Conservation (phyloP, 2,329 filamentous ascomycete species). For the Gaeumannomyces tritici region DNA sequence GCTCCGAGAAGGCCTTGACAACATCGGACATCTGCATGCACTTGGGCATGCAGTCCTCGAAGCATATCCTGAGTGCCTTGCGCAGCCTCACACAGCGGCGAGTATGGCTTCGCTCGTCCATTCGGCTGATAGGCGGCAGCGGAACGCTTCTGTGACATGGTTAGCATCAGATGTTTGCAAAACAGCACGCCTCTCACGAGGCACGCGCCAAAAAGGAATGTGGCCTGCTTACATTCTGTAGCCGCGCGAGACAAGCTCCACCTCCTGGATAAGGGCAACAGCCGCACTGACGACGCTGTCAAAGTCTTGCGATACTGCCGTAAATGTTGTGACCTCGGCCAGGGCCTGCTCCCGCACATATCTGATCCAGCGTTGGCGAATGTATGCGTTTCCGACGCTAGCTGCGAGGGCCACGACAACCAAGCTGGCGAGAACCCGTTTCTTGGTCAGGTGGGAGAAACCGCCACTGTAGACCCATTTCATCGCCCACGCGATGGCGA, state of each 20-base stretch:
- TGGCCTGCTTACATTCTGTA: conserved; percentile 61
- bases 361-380: conserved; percentile 72
- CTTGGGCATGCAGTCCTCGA: conserved; percentile 59
- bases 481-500: conserved; percentile 60
- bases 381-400: conserved; percentile 58
- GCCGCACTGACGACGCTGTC: conserved; percentile 69
- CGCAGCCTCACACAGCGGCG: conserved; percentile 75
- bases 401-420: conserved; percentile 42
- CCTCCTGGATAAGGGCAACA: conserved; percentile 79
- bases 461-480: conserved; percentile 56
- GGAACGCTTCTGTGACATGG: conserved; percentile 60
- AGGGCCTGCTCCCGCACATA: conserved; percentile 69
- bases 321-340: conserved; percentile 56
- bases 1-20: conserved; percentile 65
- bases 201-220: neutral
- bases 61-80: conserved; percentile 59
- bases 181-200: neutral
- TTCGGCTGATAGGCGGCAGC: conserved; percentile 79
- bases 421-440: conserved; percentile 36
- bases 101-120: conserved; percentile 74
- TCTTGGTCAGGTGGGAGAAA: conserved; percentile 43
- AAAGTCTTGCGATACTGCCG: conserved; percentile 68
- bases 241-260: conserved; percentile 87
- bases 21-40: conserved; percentile 61
- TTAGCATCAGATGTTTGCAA: conserved; percentile 2